A percentile compares a stretch with the other conserved stretches of the same genome.
phyloP scores from a whole-genome alignment of 1,284 basidiomycete genomes.

The Xerocomus minutiporus region DNA sequence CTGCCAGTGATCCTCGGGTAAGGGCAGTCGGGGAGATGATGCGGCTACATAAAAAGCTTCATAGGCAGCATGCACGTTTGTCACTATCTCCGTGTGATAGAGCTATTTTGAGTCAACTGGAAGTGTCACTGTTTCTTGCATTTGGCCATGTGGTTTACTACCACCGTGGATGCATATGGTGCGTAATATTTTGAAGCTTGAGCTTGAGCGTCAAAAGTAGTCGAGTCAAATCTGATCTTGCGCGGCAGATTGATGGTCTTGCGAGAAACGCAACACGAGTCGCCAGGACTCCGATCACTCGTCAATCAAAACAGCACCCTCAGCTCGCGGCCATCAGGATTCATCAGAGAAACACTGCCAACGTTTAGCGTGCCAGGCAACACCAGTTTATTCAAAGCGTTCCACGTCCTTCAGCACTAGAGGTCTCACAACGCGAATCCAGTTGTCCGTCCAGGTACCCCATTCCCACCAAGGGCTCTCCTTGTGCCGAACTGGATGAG shows the following conservation, averaged over 20 bases:
- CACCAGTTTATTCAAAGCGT: slow-evolving; percentile 16
- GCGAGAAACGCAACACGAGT: too few relatives aligned
- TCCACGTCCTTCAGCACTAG: slow-evolving; percentile 52
- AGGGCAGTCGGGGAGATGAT: not conserved
- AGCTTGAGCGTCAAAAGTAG: too few relatives aligned
- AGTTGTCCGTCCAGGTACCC: slow-evolving; percentile 83
- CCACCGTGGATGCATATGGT: too few relatives aligned
- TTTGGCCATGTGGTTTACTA: too few relatives aligned
- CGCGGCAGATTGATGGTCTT: too few relatives aligned
- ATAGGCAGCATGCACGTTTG: slow-evolving; percentile 17
- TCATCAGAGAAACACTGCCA: too few relatives aligned
- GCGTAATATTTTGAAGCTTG: too few relatives aligned
- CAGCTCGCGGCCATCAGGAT: not conserved
- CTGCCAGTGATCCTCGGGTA: not conserved
- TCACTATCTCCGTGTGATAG: not conserved
- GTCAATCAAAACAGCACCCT: too few relatives aligned
- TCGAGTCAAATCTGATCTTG: too few relatives aligned
- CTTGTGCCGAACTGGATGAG: slow-evolving; percentile 8
- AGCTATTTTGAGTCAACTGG: too few relatives aligned
- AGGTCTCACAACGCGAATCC: slow-evolving; percentile 66
- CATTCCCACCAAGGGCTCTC: slow-evolving; percentile 48
- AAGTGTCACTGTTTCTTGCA: too few relatives aligned
- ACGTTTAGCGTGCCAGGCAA: not conserved
- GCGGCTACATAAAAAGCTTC: slow-evolving; percentile 5
- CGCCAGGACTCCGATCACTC: too few relatives aligned